These are phyloP conservation scores for Tetrahymena elliotti DNA, from an alignment of 73 alveolate species.

Conservation along the genomic window DNA sequence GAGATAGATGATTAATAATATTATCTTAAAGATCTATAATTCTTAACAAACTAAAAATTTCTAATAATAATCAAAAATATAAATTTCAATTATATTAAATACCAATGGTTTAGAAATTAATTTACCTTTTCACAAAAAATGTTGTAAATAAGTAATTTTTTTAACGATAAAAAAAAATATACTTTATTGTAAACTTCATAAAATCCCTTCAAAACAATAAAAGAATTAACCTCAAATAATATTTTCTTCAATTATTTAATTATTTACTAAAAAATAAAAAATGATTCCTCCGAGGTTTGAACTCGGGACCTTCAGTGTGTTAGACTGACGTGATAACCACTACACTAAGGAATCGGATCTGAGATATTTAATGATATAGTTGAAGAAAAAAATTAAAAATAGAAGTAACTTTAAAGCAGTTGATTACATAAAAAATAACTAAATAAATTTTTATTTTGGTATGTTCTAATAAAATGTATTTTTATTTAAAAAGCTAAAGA, in stretches of 20 bases:
- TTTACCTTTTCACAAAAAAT: neutral
- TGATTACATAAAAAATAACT: too few species aligned
- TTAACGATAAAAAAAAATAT: neutral
- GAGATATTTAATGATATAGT: neutral
- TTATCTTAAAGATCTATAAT: neutral
- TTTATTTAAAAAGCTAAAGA: too few species aligned
- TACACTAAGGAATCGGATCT: slow-evolving; percentile 1
- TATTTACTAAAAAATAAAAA: neutral
- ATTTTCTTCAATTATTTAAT: too few species aligned
- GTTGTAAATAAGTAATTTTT: neutral
- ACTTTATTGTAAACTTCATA: neutral
- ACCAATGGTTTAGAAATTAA: neutral
- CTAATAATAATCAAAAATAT: neutral
- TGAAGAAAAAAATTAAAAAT: neutral
- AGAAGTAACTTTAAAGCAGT: neutral
- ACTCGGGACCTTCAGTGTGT: slow-evolving; percentile 4
- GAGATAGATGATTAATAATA: neutral
- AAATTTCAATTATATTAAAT: too few species aligned
- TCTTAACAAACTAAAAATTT: neutral
- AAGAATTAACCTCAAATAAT: too few species aligned
- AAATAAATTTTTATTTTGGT: too few species aligned
- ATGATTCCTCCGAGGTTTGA: slow-evolving; percentile 2
- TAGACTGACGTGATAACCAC: slow-evolving; percentile 2
- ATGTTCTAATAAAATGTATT: too few species aligned
- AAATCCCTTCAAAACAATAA: too few species aligned